Percentiles rank a stretch among this genome's conserved stretches.
These are phyloP conservation scores for Curvularia lunata DNA, from an alignment of 2,329 filamentous ascomycete genomes.

Conservation along the genomic window DNA sequence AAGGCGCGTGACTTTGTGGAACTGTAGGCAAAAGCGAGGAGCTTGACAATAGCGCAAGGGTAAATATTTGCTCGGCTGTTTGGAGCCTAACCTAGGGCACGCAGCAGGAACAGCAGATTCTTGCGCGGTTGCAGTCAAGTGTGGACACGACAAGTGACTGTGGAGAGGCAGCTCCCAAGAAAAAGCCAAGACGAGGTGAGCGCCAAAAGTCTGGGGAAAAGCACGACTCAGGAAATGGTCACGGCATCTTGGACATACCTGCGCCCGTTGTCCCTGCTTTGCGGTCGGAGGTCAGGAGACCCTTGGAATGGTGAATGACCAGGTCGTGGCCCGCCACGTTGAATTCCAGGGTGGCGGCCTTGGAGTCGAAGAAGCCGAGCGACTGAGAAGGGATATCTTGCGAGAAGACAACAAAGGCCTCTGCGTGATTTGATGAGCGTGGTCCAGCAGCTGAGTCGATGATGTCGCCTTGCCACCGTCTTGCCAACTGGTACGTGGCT, in stretches of 20 bases:
- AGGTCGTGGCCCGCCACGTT: slow-evolving; percentile 73
- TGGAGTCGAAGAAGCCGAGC: slow-evolving; percentile 82
- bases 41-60: not conserved
- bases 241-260: slow-evolving; percentile 50
- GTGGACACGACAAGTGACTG: not conserved
- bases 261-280: slow-evolving; percentile 76
- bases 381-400: slow-evolving; percentile 69
- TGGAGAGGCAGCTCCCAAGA: slow-evolving; percentile 18
- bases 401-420: slow-evolving; percentile 87
- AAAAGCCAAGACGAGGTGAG: slow-evolving; percentile 29
- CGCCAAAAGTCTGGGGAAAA: slow-evolving; percentile 18
- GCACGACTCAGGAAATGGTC: slow-evolving; percentile 21
- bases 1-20: not conserved
- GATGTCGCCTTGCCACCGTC: not conserved
- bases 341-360: slow-evolving; percentile 69
- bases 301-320: slow-evolving; percentile 81
- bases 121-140: not conserved
- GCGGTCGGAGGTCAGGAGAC: slow-evolving; percentile 77
- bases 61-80: no score
- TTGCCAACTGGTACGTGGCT: not conserved
- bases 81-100: not conserved
- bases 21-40: not conserved
- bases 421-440: slow-evolving; percentile 55
- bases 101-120: not conserved
- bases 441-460: not conserved